Conservation (phyloP, 345 rosid genomes). For the Stellera chamaejasme region DNA sequence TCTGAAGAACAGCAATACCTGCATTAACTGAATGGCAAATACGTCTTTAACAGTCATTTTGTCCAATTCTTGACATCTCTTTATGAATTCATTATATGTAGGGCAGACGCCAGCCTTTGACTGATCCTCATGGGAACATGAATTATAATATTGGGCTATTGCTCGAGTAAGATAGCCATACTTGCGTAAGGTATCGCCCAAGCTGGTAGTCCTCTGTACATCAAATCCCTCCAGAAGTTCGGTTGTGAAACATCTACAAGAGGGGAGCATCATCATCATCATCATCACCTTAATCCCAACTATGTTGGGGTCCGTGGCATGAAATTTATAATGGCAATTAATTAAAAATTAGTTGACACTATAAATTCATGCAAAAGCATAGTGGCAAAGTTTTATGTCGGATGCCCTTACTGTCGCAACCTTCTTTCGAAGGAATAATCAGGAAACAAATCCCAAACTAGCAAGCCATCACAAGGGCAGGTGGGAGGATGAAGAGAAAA, state of each 20-base stretch:
- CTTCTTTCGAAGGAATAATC: too few relatives aligned
- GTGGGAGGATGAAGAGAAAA: not conserved
- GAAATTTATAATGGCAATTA: too few relatives aligned
- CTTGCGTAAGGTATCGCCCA: constrained; percentile 71
- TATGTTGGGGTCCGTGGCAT: too few relatives aligned
- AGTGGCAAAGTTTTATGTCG: too few relatives aligned
- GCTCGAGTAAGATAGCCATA: constrained; percentile 70
- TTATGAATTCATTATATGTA: constrained; percentile 46
- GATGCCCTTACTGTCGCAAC: too few relatives aligned
- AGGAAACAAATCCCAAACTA: not conserved
- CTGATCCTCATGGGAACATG: constrained; percentile 24
- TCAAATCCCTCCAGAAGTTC: constrained; percentile 94
- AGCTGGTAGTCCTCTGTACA: constrained; percentile 63
- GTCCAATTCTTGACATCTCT: constrained; percentile 68
- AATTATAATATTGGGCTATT: constrained; percentile 50
- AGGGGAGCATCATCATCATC: too few relatives aligned
- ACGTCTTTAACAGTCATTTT: constrained; percentile 84
- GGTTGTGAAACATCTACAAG: constrained; percentile 79
- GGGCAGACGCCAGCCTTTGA: constrained; percentile 41
- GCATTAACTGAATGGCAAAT: constrained; percentile 90
- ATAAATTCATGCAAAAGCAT: too few relatives aligned
- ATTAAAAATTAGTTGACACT: too few relatives aligned
- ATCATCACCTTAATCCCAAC: too few relatives aligned
- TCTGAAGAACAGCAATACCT: constrained; percentile 38
- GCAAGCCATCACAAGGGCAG: not conserved